These are phyloP conservation scores for Salix caprea DNA, from an alignment of 345 rosid species.

Conservation along the genomic window DNA sequence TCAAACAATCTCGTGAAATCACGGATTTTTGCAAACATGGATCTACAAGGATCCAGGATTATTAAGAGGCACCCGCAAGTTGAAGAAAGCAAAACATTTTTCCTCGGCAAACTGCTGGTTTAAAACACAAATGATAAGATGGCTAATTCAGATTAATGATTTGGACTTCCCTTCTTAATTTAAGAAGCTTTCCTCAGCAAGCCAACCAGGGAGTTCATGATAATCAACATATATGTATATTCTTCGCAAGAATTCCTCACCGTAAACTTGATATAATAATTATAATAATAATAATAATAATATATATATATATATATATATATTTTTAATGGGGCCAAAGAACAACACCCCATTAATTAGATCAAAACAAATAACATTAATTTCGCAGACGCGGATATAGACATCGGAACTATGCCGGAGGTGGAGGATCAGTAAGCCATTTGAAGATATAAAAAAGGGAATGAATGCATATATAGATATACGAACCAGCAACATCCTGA, in stretches of 20 bases:
- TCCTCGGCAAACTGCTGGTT: background rate
- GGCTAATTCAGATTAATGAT: background rate
- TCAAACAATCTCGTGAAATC: conserved; percentile 45
- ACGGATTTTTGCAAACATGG: conserved; percentile 29
- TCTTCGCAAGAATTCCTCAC: too few species aligned
- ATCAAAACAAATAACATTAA: background rate
- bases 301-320: too few species aligned
- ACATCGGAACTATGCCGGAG: background rate
- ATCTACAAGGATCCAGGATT: conserved; percentile 19
- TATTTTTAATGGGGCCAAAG: background rate
- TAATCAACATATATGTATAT: too few species aligned
- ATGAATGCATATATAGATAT: too few species aligned
- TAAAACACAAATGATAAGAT: background rate
- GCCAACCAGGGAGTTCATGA: background rate
- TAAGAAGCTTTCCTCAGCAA: background rate
- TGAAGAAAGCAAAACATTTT: background rate
- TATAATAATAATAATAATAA: too few species aligned
- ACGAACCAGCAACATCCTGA: conserved; percentile 37
- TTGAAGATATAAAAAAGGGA: background rate
- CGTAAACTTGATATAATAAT: too few species aligned
- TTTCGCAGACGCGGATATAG: background rate
- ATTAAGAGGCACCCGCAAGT: background rate
- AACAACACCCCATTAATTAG: background rate
- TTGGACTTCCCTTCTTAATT: background rate
- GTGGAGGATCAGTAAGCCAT: background rate